Conservation (phyloP, 306 rosid genomes). For the Cucurbita argyrosperma region DNA sequence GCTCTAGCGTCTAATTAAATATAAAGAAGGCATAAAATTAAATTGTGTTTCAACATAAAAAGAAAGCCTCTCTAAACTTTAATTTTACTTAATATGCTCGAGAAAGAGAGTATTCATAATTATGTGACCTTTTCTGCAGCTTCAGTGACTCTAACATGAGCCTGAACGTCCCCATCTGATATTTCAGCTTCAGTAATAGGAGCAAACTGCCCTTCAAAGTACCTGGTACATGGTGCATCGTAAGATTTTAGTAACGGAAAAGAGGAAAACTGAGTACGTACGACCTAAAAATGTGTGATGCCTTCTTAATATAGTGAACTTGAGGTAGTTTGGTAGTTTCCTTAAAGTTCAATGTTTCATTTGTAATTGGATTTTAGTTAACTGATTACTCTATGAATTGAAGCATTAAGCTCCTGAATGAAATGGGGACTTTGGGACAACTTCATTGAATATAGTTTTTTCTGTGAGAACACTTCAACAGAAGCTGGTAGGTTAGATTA, state of each 20-base stretch:
- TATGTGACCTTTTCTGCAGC: slow-evolving; percentile 67
- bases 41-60: not conserved
- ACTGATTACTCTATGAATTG: not conserved
- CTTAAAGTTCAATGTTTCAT: not conserved
- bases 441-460: not conserved
- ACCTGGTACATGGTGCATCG: slow-evolving; percentile 31
- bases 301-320: not conserved
- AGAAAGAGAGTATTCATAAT: slow-evolving; percentile 4
- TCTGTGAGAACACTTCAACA: not conserved
- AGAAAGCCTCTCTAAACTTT: not conserved
- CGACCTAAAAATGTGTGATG: not conserved
- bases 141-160: slow-evolving; percentile 45
- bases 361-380: not conserved
- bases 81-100: not conserved
- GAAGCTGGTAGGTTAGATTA: not conserved
- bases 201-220: slow-evolving; percentile 80
- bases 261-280: not conserved
- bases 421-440: not conserved
- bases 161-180: slow-evolving; percentile 27
- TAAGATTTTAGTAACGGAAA: not conserved
- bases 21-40: not conserved
- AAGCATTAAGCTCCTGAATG: not conserved
- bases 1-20: not conserved
- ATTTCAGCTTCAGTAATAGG: slow-evolving; percentile 62
- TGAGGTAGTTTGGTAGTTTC: not conserved